Conservation (phyloP, 208 protist genomes). For the Crithidia sp. region DNA sequence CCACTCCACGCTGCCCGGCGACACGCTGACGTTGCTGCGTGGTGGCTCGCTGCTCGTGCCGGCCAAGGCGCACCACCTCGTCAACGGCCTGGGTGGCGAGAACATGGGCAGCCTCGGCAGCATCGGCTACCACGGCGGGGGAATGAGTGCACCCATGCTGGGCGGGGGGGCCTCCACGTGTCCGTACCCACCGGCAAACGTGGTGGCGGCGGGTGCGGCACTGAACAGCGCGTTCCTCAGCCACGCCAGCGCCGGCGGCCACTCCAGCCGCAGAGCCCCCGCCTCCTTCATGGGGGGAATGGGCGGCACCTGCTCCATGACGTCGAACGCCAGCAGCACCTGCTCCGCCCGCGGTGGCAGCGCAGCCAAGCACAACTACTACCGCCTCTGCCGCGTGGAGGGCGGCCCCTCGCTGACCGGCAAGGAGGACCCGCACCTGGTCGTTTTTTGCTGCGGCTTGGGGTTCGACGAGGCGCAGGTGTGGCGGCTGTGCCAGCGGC, state of each 20-base stretch:
- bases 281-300: neutral
- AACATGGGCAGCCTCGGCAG: slow-evolving; percentile 7
- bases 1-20: neutral
- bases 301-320: slow-evolving; percentile 12
- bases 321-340: slow-evolving; percentile 25
- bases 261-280: neutral
- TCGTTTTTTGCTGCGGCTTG: slow-evolving; percentile 66
- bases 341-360: slow-evolving; percentile 8
- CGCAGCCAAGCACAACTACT: slow-evolving; percentile 42
- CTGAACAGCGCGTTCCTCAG: slow-evolving; percentile 17
- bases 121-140: neutral
- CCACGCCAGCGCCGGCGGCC: neutral
- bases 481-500: slow-evolving; percentile 42
- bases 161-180: slow-evolving; percentile 1
- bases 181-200: neutral
- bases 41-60: slow-evolving; percentile 3
- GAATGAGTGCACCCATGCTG: neutral
- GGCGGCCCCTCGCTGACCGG: slow-evolving; percentile 34
- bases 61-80: neutral
- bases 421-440: slow-evolving; percentile 47
- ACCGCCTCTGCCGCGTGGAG: slow-evolving; percentile 38
- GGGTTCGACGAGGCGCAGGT: slow-evolving; percentile 56
- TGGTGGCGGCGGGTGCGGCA: slow-evolving; percentile 2
- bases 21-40: slow-evolving; percentile 21
- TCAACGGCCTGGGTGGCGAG: slow-evolving; percentile 4